phyloP scores from a whole-genome alignment of 768 basidiomycete genomes.

The Boletellus ananas region DNA sequence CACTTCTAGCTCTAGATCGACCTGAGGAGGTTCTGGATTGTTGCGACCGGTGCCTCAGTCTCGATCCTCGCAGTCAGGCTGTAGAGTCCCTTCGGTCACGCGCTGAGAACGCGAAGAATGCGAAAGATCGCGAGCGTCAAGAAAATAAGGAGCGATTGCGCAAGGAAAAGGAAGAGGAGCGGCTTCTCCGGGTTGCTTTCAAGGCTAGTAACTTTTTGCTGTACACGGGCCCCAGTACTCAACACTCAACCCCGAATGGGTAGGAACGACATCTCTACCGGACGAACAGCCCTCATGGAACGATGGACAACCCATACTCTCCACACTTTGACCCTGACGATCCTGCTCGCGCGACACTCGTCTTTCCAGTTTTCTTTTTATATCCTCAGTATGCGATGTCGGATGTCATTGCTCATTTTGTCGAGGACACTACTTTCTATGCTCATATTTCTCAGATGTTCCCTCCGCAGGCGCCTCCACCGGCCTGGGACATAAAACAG shows the following conservation, averaged over 20 bases:
- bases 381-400: slow-evolving; percentile 89
- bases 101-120: slow-evolving; percentile 42
- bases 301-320: slow-evolving; percentile 51
- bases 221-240: neutral
- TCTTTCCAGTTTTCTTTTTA: slow-evolving; percentile 88
- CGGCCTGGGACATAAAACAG: slow-evolving; percentile 70
- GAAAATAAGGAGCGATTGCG: slow-evolving; percentile 48
- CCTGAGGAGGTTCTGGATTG: slow-evolving; percentile 82
- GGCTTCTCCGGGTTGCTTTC: slow-evolving; percentile 54
- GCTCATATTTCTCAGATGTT: slow-evolving; percentile 82
- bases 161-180: slow-evolving; percentile 50
- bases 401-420: slow-evolving; percentile 83
- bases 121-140: slow-evolving; percentile 48
- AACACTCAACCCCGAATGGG: slow-evolving; percentile 2
- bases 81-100: slow-evolving; percentile 49
- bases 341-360: slow-evolving; percentile 51
- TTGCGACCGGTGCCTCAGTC: slow-evolving; percentile 62
- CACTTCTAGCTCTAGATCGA: slow-evolving; percentile 69
- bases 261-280: slow-evolving; percentile 74
- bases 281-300: slow-evolving; percentile 46
- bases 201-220: slow-evolving; percentile 43
- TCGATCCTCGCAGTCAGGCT: slow-evolving; percentile 54
- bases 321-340: slow-evolving; percentile 70
- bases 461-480: slow-evolving; percentile 59
- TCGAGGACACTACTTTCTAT: slow-evolving; percentile 79